phyloP scores from a whole-genome alignment of 2,329 filamentous ascomycete genomes.

The Polychaeton citri region DNA sequence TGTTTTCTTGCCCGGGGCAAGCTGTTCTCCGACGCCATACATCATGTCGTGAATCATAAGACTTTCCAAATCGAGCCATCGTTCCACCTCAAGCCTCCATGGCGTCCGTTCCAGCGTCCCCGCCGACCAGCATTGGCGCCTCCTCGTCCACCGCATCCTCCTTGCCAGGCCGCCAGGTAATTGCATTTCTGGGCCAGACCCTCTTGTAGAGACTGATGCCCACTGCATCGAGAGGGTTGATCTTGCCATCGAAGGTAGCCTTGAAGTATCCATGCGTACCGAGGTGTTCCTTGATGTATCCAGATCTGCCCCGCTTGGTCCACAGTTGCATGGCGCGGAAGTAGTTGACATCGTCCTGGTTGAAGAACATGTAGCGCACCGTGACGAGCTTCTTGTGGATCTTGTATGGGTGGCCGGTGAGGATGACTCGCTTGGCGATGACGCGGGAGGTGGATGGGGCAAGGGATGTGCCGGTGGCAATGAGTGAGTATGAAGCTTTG shows the following conservation, averaged over 20 bases:
- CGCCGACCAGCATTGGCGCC: conserved; percentile 5
- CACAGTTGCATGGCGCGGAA: conserved; percentile 94
- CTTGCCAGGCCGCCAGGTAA: conserved; percentile 7
- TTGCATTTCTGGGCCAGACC: conserved; percentile 44
- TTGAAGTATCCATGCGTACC: conserved; percentile 99
- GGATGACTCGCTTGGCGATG: conserved; percentile 82
- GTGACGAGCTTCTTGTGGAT: conserved; percentile 98
- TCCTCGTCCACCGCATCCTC: conserved; percentile 1
- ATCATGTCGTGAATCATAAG: no score
- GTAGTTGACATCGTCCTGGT: conserved; percentile 86
- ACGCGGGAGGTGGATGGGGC: conserved; percentile 63
- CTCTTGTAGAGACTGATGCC: conserved; percentile 58
- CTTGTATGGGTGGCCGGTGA: conserved; percentile 95
- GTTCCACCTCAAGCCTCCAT: not conserved
- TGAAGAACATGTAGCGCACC: conserved; percentile 99
- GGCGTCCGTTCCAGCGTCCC: not conserved
- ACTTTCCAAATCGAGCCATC: no score
- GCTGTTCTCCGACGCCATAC: no score
- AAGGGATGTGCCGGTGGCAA: conserved; percentile 78
- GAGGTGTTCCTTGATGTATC: conserved; percentile 84
- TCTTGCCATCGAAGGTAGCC: conserved; percentile 88
- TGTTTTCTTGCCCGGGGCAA: no score
- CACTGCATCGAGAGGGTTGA: conserved; percentile 90
- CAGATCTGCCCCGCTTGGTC: conserved; percentile 78
- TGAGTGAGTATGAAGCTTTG: conserved; percentile 45